phyloP scores from a whole-genome alignment of 768 basidiomycete genomes.

The Boletus sp. region DNA sequence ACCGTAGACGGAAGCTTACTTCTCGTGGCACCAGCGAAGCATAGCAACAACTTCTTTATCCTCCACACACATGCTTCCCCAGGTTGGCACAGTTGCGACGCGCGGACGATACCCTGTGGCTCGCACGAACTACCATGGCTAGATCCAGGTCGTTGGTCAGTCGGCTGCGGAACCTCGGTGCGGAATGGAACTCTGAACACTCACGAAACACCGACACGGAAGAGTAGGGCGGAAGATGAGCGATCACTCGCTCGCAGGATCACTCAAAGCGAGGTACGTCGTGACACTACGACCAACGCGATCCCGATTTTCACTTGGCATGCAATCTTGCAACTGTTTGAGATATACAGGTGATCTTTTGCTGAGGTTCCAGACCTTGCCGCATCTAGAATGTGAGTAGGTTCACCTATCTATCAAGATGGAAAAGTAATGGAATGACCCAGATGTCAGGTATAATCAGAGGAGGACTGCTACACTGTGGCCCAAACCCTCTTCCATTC shows the following conservation, averaged over 20 bases:
- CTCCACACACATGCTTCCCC: neutral
- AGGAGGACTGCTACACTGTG: conserved; percentile 15
- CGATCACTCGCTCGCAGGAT: neutral
- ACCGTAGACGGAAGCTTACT: conserved; percentile 1
- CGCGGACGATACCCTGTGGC: neutral
- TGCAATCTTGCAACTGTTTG: neutral
- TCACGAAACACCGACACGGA: neutral
- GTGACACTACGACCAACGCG: neutral
- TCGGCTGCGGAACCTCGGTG: neutral
- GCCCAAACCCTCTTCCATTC: conserved; percentile 44
- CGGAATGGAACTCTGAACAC: neutral
- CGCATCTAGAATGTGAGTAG: neutral
- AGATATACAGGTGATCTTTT: neutral
- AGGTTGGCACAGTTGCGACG: neutral
- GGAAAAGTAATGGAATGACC: neutral
- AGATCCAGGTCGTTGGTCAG: neutral
- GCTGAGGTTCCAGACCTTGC: neutral
- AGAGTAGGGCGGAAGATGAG: neutral
- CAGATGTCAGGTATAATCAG: conserved; percentile 1
- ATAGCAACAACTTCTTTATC: neutral
- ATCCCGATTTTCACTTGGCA: neutral
- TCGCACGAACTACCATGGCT: neutral
- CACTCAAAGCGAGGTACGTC: neutral
- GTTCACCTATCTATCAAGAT: neutral
- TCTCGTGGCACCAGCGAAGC: neutral